Base-by-base conservation (phyloP, 371 early-diverging fungal genomes). In the Catenaria anguillulae region DNA sequence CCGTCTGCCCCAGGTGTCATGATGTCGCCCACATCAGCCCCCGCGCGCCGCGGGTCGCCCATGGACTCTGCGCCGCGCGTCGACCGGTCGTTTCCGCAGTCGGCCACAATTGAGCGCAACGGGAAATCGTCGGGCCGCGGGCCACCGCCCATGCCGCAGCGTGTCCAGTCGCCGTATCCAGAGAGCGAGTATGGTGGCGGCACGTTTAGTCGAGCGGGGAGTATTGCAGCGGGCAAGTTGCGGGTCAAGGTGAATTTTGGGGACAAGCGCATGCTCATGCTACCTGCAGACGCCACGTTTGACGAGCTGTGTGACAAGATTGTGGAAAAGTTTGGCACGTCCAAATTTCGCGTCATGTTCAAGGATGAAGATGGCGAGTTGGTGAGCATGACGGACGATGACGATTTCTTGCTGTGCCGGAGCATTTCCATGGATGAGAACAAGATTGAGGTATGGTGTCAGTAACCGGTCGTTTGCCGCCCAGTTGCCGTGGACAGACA, bases 351-450 rank as follows among this genome's bases (percentile, higher is more conserved):
- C 33, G 73, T 95, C 33, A 82, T 86, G 68, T 95, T 91, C 70
- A 81, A 82, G 67, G 94, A 95, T 65, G 91, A 90, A 65, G 93
- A 91, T 56, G 81, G 84, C 61, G 88, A 87, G 64, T 73, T 86
- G 68, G 86, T 93, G 21, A 70, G 85, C 45, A 88, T 95, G 83
- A 86, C 86, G 31, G 93, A 93, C 70, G 82, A 92, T 37, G 96
- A 93, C 63, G 94, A 95, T 73, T 77, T 89, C 67, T 81, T 84
- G 63, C 82, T 92, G 72, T 92, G 90, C 36, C 74, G 81, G 35
- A 50, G 52, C 29, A 6, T 50, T 15, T 26, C 52, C 15, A 8
- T 31, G 0, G 52, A 50, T 31, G 52, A 50, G 52, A 50, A 50
- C 52, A 50, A 50, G 52, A 50, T 50, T 29, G 52, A 50, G 12